Conservation (phyloP, 345 rosid species). For the Crucihimalaya himalaica region DNA sequence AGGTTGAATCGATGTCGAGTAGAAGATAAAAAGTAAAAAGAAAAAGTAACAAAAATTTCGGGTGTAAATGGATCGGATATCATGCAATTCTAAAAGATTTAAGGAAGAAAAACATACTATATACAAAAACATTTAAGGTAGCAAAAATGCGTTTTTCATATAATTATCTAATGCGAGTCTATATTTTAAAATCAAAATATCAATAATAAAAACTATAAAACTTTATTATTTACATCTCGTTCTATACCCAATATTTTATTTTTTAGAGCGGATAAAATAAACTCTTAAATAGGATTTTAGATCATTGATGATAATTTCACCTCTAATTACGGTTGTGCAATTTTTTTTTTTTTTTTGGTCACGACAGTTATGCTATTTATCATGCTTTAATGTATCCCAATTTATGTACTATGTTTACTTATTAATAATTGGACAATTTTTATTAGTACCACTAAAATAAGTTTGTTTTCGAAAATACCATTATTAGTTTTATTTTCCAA, state of each 20-base stretch:
- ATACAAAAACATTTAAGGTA: neutral
- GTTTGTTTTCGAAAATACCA: too few species aligned
- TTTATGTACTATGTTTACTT: neutral
- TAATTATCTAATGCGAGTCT: neutral
- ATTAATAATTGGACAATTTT: too few species aligned
- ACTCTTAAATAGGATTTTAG: too few species aligned
- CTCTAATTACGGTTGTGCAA: neutral
- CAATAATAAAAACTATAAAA: too few species aligned
- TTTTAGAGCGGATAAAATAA: too few species aligned
- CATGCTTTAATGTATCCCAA: neutral
- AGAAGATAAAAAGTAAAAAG: neutral
- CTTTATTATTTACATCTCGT: neutral
- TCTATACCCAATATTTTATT: neutral
- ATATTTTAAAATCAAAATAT: neutral
- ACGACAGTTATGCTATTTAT: too few species aligned
- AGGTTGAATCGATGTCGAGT: slow-evolving; percentile 10
- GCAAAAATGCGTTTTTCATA: neutral
- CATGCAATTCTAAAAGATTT: neutral
- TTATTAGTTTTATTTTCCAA: too few species aligned
- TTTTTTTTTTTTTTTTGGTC: too few species aligned
- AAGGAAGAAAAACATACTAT: neutral
- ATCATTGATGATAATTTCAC: neutral
- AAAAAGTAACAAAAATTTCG: neutral
- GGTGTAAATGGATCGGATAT: neutral
- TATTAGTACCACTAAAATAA: too few species aligned